Base-by-base conservation (phyloP, 371 early-diverging fungal genomes). In the Syncephalastrum monosporum region DNA sequence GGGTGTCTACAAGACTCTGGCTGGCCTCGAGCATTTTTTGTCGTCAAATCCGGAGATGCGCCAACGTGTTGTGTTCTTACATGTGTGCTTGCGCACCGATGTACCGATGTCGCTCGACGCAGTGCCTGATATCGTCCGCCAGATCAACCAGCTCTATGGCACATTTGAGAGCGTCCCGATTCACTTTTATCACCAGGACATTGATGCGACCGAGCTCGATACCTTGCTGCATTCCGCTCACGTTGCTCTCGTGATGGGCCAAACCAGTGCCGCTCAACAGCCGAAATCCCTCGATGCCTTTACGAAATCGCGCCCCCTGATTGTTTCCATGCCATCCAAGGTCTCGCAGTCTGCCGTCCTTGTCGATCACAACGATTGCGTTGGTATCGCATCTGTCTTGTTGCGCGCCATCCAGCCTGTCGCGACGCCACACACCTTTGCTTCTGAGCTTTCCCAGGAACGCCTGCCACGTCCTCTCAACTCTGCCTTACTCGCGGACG, bases 381-480 rank as follows among this genome's bases (percentile, higher is more conserved):
- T 33, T 10, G 38, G 38, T 10, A 33, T 33, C 12, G 38, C 38
- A 8, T 33, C 38, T 12, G 38, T 33, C 38, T 33, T 33, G 38
- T 33, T 33, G 38, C 38, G 12, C 2, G 38, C 38, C 12, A 6
- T 33, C 8, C 38, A 33, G 38, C 38, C 38, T 33, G 8, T 33
- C 38, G 12, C 38, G 12, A 33, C 38, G 86, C 88, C 63, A 82
- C 95, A 60, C 83, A 82, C 38, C 1, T 33, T 33, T 12, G 38
- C 38, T 33, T 33, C 38, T 10, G 38, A 33, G 6, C 38, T 33
- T 33, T 5, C 38, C 10, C 38, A 33, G 38, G 38, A 8, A 33
- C 38, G 38, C 38, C 38, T 10, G 14, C 91, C 17, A 56, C 75
- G 42, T 68, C 72, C 42, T 89, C 93, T 72, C 65, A 92, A 55